Base-by-base conservation (phyloP, 495 filamentous ascomycete species). In the Pseudoneurospora amorphoporcata region DNA sequence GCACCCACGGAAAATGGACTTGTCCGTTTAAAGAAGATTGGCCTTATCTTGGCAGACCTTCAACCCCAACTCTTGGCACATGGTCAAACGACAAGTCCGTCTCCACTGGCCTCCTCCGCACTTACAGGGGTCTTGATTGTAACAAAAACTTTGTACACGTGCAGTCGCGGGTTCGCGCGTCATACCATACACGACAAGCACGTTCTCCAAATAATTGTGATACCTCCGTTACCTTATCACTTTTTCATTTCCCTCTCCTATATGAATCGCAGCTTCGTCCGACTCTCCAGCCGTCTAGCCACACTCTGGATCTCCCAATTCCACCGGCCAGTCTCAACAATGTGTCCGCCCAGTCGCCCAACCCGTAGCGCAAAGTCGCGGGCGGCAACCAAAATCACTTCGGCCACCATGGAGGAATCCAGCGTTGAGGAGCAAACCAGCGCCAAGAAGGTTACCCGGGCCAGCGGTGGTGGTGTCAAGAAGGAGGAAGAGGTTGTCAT, bases 401-500 rank as follows among this genome's bases (percentile, higher is more conserved):
- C 40, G 23, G 70, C 41, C 6, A 68, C 23, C 29, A 19, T 68
- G 32, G 16, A 39, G 16, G 40, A 69, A 58, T 47, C 70, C 53
- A 65, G 19, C 3, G 19, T 69, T 7, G 19, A 72, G 37, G n/a
- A 53, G n/a, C 29, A 69, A 39, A 39, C 39, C 14, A 45, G 68
- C 42, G 68, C 68, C 8, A 40, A 71, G 39, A 72, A 73, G 35
- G 71, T 29, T 42, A n/a, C 73, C 39, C 53, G 40, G 3, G 35
- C 14, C 58, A 68, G 23, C 32, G 58, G 43, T 42, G 69, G 39
- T 42, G 69, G 35, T 38, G 41, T 39, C 29, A 75, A 74, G 38
- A 47, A 43, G 17, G 69, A 41, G 23, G 58, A 75, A 29, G 71
- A 75, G 41, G 68, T 69, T 8, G 69, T 73, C 5, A 69, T 69